These are phyloP conservation scores for Fusarium tupiense DNA, from an alignment of 2,329 filamentous ascomycete species.

Conservation along the genomic window DNA sequence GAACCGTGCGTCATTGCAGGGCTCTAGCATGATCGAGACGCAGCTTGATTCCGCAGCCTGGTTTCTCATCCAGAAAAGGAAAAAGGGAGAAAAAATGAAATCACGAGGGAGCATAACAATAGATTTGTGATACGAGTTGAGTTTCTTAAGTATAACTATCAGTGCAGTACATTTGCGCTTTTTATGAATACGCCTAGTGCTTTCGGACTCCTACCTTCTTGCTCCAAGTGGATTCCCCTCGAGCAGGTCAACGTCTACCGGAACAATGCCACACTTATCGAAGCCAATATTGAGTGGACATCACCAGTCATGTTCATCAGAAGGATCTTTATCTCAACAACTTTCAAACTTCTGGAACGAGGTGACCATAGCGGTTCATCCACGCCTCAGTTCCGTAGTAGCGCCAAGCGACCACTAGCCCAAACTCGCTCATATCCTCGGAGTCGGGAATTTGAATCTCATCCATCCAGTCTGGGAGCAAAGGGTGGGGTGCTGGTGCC, in stretches of 20 bases:
- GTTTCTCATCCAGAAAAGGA: too few species aligned
- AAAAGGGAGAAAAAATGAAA: too few species aligned
- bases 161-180: too few species aligned
- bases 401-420: not conserved
- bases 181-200: too few species aligned
- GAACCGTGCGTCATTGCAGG: rapidly evolving
- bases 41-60: not conserved
- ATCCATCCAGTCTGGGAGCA: not conserved
- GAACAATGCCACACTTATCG: too few species aligned
- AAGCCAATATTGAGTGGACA: rapidly evolving
- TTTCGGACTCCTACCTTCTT: too few species aligned
- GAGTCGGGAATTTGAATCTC: not conserved
- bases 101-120: too few species aligned
- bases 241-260: rapidly evolving
- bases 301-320: too few species aligned
- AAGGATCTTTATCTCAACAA: rapidly evolving
- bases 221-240: rapidly evolving
- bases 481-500: not conserved
- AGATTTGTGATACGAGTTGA: rapidly evolving
- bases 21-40: rapidly evolving
- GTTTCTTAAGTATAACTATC: too few species aligned
- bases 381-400: not conserved
- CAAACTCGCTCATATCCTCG: too few species aligned
- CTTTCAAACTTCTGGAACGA: not conserved
- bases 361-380: not conserved